These are phyloP conservation scores for Leonotis leonurus DNA, from an alignment of 257 asterid species.

Conservation along the genomic window DNA sequence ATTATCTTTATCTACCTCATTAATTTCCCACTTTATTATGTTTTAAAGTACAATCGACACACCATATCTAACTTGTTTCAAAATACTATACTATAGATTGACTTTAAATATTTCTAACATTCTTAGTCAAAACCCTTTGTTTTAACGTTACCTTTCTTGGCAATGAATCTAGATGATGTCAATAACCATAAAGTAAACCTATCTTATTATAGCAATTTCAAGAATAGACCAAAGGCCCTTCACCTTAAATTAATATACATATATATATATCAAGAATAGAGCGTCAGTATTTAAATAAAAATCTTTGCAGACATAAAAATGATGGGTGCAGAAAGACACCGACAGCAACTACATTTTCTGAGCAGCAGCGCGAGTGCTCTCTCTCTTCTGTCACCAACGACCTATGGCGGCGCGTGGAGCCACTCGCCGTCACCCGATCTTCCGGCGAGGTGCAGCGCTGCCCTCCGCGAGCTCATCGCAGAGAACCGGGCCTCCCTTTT, in stretches of 20 bases:
- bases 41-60: too few relatives aligned
- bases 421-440: constrained; percentile 24
- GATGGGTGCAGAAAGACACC: constrained; percentile 20
- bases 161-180: not conserved
- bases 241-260: too few relatives aligned
- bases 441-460: constrained; percentile 46
- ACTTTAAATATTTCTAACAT: too few relatives aligned
- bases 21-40: too few relatives aligned
- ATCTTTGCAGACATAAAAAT: not conserved
- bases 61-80: too few relatives aligned
- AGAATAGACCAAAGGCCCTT: too few relatives aligned
- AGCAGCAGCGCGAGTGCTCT: constrained; percentile 43
- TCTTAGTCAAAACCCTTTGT: too few relatives aligned
- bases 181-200: too few relatives aligned
- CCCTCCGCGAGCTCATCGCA: constrained; percentile 55
- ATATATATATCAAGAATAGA: too few relatives aligned
- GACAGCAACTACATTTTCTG: constrained; percentile 4
- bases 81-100: not conserved
- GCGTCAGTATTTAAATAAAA: not conserved
- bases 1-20: not conserved
- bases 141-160: not conserved
- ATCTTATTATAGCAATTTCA: too few relatives aligned
- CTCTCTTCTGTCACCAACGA: constrained; percentile 79
- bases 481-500: constrained; percentile 47
- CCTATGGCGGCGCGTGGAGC: constrained; percentile 17